Base-by-base conservation (phyloP, 2,329 filamentous ascomycete species). In the Monosporascus cannonballus region DNA sequence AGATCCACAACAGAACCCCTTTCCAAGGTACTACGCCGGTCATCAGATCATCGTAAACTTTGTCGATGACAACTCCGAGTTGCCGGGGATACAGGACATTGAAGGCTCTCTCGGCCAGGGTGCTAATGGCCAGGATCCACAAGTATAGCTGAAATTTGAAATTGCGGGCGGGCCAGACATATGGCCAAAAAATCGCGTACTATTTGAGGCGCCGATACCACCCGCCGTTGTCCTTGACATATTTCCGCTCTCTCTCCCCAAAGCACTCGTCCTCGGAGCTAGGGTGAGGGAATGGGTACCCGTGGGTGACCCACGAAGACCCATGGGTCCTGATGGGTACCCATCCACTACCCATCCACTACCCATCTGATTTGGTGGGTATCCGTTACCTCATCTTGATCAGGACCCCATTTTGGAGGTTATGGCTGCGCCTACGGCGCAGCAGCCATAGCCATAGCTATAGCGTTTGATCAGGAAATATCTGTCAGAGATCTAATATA, bases 51-150 rank as follows among this genome's bases (percentile, higher is more conserved):
- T 54, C 57, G n/a, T 66, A 52, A 22, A 69, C 50, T 15, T 61
- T 57, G 36, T 71, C 67, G 1, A 64, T 59, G 24, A 69, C 58
- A 1, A 66, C 55, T 0, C 67, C 69, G 3, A 71, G 54, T 30
- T 71, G 68, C 1, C 56, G 57, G 0, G 69, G 69, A 0, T 69
- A 56, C 18, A 69, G 6, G 6, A 71, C 54, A n/a, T 65, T 67
- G 20, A 70, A 51, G 1, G 56, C 61, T 39, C 69, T 58, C 2
- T 58, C 56, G 8, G 52, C 57, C 0, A 57, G 25, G 25, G 25
- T 25, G 25, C 25, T 25, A 25, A 6, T 7, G 25, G 7, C 25
- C 25, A 25, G 25, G 5, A 25, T 25, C 9, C 18, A 3, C 20
- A 71, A 52, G 9, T 58, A 64, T 1, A 60, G 34, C 25, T 71